Evolutionary conservation across 169 alveolate species (phyloP), one percentile per base, ranked within the genome.

Genomic region (Eimeria acervulina): DNA sequence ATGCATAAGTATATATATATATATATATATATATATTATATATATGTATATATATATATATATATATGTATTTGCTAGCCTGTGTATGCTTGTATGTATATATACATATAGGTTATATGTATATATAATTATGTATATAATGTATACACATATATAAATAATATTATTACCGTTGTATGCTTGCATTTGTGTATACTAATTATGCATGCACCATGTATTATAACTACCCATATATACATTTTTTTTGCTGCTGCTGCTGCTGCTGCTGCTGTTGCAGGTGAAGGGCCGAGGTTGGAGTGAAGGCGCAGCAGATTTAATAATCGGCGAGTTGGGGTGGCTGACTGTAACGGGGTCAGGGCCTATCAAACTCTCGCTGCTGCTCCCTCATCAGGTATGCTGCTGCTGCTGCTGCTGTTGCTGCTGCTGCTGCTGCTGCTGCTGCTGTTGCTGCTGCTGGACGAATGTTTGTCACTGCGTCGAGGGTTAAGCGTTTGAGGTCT

Each of bases 221-320:
- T n/a, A n/a, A n/a, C n/a, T n/a, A n/a, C n/a, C n/a, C n/a, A n/a
- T n/a, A n/a, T n/a, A n/a, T n/a, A n/a, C n/a, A n/a, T n/a, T n/a
- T n/a, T 31, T 42, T 3, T 38, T 40, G 31, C 87, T 38, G 87
- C 87, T 38, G 87, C 61, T 38, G 87, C 59, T 76, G 87, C 87
- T 31, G 63, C 90, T 81, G 90, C 90, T 81, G 90, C 90, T 47
- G 42, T n/a, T 51, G 90, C 90, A 51, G 72, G 42, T 81, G 90
- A 12, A 81, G 70, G 90, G 90, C 21, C 63, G 68, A 2, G 90
- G 90, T 36, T 81, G 90, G 90, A 1, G 17, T 40, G 47, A 44
- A 51, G 90, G 72, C 1, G 90, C 90, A 26, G 7, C 26, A 13
- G 90, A 81, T 44, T n/a, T 81, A 28, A 36, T 47, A 3, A 7